Base-by-base conservation (phyloP, 108 stramenopile species). In the Conticribra weissflogii region DNA sequence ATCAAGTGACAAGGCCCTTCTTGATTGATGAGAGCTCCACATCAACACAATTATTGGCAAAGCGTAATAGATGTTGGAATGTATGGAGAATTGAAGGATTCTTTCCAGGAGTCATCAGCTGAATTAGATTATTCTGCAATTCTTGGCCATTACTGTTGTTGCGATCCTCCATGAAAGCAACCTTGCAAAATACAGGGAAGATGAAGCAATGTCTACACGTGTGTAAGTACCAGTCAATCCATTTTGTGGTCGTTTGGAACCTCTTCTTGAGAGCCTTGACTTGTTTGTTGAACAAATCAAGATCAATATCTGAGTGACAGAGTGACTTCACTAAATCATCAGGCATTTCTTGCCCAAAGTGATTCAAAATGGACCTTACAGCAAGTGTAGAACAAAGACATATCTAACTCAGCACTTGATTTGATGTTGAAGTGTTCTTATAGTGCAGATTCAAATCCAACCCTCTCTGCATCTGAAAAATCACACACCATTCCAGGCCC, bases 161-260 rank as follows among this genome's bases (percentile, higher is more conserved):
- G 8, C 30, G 12, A 7, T 30, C 56, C 1, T 18, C 27, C 30
- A n/a, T 18, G 29, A 58, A 58, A 16, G 30, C 31, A 2, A 30
- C 29, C n/a, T 58, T 32, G 12, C 28, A 28, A 1, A 58, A 1
- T 30, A 8, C 56, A n/a, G 28, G 56, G 29, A 58, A 58, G 15
- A 58, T 58, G 8, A 25, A 32, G 17, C 30, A 30, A 4, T 28
- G 30, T 31, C 56, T 58, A 3, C 32, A n/a, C 9, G 9, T 1
- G 18, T 27, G 24, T 2, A 58, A 31, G 18, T 58, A 58, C 56
- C 56, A 58, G 9, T 58, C 32, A 25, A 58, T 18, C 56, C 56
- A 58, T 2, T 29, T 32, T 3, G 12, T 2, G 5, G 4, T 32
- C 8, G 3, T 30, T 31, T 28, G 56, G 18, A 58, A 58, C 2